A percentile compares a stretch with the other conserved stretches of the same genome.
Evolutionary conservation across 768 basidiomycete species (phyloP).

Genomic region (Xanthoconium stramineum): DNA sequence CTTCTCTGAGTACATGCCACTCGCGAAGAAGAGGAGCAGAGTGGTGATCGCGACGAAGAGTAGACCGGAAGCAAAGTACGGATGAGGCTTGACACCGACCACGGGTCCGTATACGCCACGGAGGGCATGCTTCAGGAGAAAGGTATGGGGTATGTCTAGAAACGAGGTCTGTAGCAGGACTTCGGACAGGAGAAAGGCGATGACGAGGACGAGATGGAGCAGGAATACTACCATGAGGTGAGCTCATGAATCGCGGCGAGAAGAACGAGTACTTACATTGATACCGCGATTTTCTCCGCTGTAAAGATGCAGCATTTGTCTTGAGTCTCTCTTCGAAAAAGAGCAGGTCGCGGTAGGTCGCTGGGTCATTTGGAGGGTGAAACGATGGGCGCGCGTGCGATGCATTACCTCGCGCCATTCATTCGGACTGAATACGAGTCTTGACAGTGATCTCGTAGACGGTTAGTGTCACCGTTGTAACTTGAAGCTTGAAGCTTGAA

Average conservation of each 20-base stretch:
- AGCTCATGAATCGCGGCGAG: slow-evolving; percentile 17
- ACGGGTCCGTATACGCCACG: slow-evolving; percentile 48
- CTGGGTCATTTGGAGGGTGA: slow-evolving; percentile 66
- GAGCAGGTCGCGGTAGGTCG: slow-evolving; percentile 84
- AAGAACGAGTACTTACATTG: slow-evolving; percentile 53
- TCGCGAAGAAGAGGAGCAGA: slow-evolving; percentile 91
- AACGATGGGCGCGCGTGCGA: slow-evolving; percentile 36
- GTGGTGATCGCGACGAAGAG: slow-evolving; percentile 89
- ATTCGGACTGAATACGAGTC: neutral
- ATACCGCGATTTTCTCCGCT: slow-evolving; percentile 77
- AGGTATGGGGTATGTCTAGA: slow-evolving; percentile 59
- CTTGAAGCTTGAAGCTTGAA: no score
- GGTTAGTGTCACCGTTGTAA: no score
- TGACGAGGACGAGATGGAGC: slow-evolving; percentile 59
- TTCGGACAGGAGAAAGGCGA: slow-evolving; percentile 71
- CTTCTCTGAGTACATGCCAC: slow-evolving; percentile 94
- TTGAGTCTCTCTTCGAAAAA: slow-evolving; percentile 97
- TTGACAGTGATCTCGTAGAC: no score
- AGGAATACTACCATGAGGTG: slow-evolving; percentile 62
- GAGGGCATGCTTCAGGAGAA: slow-evolving; percentile 44
- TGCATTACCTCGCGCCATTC: slow-evolving; percentile 25
- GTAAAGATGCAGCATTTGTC: slow-evolving; percentile 80
- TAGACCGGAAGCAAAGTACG: slow-evolving; percentile 75
- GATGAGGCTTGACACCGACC: slow-evolving; percentile 49
- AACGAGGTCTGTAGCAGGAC: slow-evolving; percentile 69